Base-by-base conservation (phyloP, 2,329 filamentous ascomycete genomes). In the Cordyceps farinosa region DNA sequence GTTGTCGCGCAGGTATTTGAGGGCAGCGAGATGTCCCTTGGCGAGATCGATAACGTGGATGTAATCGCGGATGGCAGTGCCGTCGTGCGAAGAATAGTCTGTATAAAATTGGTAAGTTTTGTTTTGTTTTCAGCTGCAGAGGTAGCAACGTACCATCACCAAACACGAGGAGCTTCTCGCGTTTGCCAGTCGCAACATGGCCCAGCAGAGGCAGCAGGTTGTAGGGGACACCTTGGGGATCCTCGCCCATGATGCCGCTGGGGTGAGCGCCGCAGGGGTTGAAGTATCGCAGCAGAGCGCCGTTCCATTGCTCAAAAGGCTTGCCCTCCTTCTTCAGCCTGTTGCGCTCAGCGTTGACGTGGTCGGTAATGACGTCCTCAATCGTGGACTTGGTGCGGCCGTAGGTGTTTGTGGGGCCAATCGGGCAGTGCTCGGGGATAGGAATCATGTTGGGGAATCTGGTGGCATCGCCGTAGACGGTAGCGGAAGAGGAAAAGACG, bases 361-460 rank as follows among this genome's bases (percentile, higher is more conserved):
- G 87, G 78, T 99, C 95, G 69, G 89, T 92, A 76, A 99, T 97
- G 77, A 97, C 88, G 69, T 83, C 85, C 82, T 99, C 95, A 67
- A 97, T 92, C 69, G 89, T 90, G 72, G 91, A 89, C 83, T 99
- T 99, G 68, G 95, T 99, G 78, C 92, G 92, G 67, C 95, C 96
- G 79, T 99, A 99, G 32, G 94, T 92, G 83, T 98, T 99, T 69
- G 95, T 99, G 15, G 95, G 92, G 58, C 92, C 94, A 67, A 96
- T 91, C 65, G 96, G 95, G 84, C 95, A 99, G 78, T 91, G 83
- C 81, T 99, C 95, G 58, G 95, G 95, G 73, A 99, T 99, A 67
- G 95, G 95, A 69, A 99, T 99, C 95, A 99, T 99, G 84, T 96
- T 90, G 69, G 90, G 88, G 80, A 97, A 91, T 74, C 92, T 90